Percentiles rank a stretch among this genome's conserved stretches.
These are phyloP conservation scores for Polytolypa hystricis DNA, from an alignment of 2,329 filamentous ascomycete genomes.

Conservation along the genomic window DNA sequence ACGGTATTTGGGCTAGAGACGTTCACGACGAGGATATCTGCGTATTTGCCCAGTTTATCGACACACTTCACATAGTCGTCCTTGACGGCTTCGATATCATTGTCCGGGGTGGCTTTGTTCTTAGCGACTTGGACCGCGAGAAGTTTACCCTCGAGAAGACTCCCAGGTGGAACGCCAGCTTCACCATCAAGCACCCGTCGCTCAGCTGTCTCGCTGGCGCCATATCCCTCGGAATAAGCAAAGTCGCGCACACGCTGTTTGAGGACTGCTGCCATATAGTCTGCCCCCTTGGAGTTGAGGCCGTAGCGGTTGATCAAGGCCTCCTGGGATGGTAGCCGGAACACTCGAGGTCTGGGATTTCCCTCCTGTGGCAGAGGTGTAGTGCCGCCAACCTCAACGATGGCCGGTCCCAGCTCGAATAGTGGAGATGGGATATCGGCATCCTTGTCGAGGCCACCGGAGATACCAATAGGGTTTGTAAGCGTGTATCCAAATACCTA, in stretches of 20 bases:
- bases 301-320: slow-evolving; percentile 94
- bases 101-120: slow-evolving; percentile 84
- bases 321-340: slow-evolving; percentile 70
- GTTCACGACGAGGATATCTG: slow-evolving; percentile 95
- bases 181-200: slow-evolving; percentile 64
- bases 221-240: slow-evolving; percentile 59
- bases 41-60: slow-evolving; percentile 68
- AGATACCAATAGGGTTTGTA: slow-evolving; percentile 82
- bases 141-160: slow-evolving; percentile 61
- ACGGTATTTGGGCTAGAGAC: slow-evolving; percentile 96
- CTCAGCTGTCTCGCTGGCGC: slow-evolving; percentile 52
- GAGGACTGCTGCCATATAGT: slow-evolving; percentile 69
- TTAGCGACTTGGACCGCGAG: slow-evolving; percentile 91
- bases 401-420: slow-evolving; percentile 69
- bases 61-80: slow-evolving; percentile 84
- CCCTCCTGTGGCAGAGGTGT: slow-evolving; percentile 80
- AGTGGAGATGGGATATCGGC: slow-evolving; percentile 77
- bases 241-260: slow-evolving; percentile 67
- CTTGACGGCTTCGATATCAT: slow-evolving; percentile 69
- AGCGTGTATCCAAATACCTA: slow-evolving; percentile 66
- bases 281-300: slow-evolving; percentile 82
- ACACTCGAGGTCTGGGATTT: slow-evolving; percentile 79
- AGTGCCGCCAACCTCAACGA: slow-evolving; percentile 87
- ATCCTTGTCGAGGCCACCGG: slow-evolving; percentile 92
- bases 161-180: slow-evolving; percentile 69